Conservation (phyloP, 2,329 filamentous ascomycete species). For the Scortechinia acanthostroma region DNA sequence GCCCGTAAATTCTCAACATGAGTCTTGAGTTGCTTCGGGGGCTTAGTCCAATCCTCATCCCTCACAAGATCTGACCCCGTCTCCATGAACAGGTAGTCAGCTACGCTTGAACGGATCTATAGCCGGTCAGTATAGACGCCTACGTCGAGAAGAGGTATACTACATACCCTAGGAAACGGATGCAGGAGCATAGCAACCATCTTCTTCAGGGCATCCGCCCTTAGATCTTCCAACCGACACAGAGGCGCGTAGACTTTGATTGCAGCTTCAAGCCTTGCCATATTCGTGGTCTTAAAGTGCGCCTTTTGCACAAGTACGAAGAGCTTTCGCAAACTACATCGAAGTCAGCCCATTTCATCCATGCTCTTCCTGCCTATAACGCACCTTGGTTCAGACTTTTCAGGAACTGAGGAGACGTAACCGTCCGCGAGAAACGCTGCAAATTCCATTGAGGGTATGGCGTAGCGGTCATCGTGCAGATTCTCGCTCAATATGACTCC, state of each 20-base stretch:
- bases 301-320: constrained; percentile 70
- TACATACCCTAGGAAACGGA: constrained; percentile 70
- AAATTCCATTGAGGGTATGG: constrained; percentile 72
- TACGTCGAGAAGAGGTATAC: background rate
- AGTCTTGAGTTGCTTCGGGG: background rate
- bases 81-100: background rate
- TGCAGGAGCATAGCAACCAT: constrained; percentile 70
- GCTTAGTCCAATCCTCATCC: background rate
- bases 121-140: background rate
- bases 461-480: constrained; percentile 53
- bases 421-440: constrained; percentile 70
- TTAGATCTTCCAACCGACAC: constrained; percentile 35
- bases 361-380: no score
- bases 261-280: constrained; percentile 75
- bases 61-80: background rate
- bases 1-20: background rate
- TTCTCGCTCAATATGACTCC: background rate
- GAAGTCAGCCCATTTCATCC: no score
- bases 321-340: constrained; percentile 41
- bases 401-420: constrained; percentile 32
- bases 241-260: constrained; percentile 73
- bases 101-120: background rate
- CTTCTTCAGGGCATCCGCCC: constrained; percentile 54
- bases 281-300: constrained; percentile 75
- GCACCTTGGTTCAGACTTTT: constrained; percentile 5